Evolutionary conservation across 2,329 filamentous ascomycete genomes (phyloP).

Genomic region (Sporothrix brasiliensis): DNA sequence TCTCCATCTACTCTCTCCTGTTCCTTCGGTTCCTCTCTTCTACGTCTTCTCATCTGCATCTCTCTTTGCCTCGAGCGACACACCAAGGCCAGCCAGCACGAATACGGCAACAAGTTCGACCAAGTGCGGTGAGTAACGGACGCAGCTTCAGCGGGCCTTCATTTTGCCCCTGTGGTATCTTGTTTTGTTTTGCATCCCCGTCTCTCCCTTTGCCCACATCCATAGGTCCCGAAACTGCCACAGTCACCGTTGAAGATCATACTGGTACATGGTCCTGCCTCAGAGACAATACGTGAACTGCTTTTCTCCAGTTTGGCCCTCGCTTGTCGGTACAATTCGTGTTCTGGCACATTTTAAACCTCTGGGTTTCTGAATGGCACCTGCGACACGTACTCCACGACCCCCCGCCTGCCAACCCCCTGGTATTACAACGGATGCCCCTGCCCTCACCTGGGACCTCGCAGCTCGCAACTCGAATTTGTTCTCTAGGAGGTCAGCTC

Average conservation of each 20-base stretch:
- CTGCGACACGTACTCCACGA: background rate
- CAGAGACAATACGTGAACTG: background rate
- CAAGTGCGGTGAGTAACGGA: background rate
- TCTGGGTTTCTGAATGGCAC: background rate
- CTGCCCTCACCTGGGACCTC: conserved; percentile 1
- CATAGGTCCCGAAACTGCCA: conserved; percentile 24
- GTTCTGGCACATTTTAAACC: background rate
- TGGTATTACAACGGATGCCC: background rate
- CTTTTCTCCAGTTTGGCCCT: background rate
- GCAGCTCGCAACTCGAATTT: background rate
- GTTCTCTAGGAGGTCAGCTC: background rate
- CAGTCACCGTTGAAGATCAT: conserved; percentile 35
- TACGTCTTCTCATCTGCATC: background rate
- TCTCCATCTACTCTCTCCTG: conserved; percentile 8
- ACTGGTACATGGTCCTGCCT: conserved; percentile 34
- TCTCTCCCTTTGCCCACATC: conserved; percentile 1
- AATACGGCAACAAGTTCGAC: background rate
- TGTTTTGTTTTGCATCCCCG: background rate
- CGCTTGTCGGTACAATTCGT: background rate
- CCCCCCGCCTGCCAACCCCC: background rate
- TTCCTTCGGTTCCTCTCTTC: background rate
- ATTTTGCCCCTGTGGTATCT: background rate
- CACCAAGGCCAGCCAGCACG: background rate
- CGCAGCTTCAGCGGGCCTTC: background rate
- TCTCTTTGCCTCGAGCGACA: conserved; percentile 4